Conservation (phyloP, 2,329 filamentous ascomycete genomes). For the Colletotrichum sansevieriae region DNA sequence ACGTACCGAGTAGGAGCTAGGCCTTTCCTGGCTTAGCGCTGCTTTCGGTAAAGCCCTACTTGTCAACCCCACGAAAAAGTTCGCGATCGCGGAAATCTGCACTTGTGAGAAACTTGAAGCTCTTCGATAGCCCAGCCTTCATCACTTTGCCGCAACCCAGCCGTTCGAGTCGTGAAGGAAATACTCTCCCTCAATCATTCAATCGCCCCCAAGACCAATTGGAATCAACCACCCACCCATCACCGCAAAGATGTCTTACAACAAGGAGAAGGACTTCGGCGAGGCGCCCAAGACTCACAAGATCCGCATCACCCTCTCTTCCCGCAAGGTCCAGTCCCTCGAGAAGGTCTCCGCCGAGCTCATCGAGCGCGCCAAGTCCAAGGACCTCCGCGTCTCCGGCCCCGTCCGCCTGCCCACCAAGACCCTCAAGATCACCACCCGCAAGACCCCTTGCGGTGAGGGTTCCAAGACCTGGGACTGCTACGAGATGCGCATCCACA, state of each 20-base stretch:
- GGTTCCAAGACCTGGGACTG: conserved; percentile 99
- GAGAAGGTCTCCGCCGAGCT: conserved; percentile 99
- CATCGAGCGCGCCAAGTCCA: conserved; percentile 97
- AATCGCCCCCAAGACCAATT: background rate
- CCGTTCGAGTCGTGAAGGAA: conserved; percentile 86
- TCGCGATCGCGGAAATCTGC: conserved; percentile 34
- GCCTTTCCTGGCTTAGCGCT: fast-evolving
- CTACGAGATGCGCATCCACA: conserved; percentile 99
- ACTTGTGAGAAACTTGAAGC: conserved; percentile 21
- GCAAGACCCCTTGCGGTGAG: conserved; percentile 99
- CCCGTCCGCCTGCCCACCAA: conserved; percentile 98
- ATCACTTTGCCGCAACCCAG: conserved; percentile 84
- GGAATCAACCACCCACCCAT: conserved; percentile 18
- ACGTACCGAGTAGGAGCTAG: background rate
- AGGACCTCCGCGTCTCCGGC: conserved; percentile 93
- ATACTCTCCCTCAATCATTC: conserved; percentile 29
- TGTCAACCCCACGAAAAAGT: conserved; percentile 42
- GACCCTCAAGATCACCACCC: conserved; percentile 95
- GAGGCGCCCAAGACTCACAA: conserved; percentile 96
- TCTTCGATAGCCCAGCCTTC: conserved; percentile 61
- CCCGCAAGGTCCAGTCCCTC: conserved; percentile 92
- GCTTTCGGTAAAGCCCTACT: conserved; percentile 41
- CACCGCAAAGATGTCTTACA: conserved; percentile 80
- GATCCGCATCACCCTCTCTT: conserved; percentile 87
- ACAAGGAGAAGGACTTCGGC: conserved; percentile 97